phyloP scores from a whole-genome alignment of 2,329 filamentous ascomycete species.

The Oidium heveae region DNA sequence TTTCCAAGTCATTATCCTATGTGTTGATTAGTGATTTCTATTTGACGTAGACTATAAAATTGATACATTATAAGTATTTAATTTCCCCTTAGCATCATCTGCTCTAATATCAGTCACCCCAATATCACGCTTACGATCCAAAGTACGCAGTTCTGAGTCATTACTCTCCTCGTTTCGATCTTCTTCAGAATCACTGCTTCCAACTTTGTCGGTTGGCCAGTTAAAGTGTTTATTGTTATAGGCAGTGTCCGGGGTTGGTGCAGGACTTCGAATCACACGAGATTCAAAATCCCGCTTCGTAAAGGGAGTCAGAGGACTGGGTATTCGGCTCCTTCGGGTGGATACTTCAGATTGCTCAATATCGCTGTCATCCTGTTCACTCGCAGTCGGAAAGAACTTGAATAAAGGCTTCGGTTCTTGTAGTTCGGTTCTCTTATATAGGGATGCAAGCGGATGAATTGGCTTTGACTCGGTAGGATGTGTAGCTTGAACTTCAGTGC shows the following conservation, averaged over 20 bases:
- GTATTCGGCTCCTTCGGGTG: slow-evolving; percentile 19
- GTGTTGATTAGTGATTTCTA: not conserved
- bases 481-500: slow-evolving; percentile 9
- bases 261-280: slow-evolving; percentile 58
- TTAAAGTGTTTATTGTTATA: slow-evolving; percentile 40
- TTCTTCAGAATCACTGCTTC: slow-evolving; percentile 14
- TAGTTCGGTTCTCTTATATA: slow-evolving; percentile 53
- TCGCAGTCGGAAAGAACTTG: slow-evolving; percentile 46
- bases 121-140: slow-evolving; percentile 1
- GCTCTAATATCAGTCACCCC: slow-evolving; percentile 1
- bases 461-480: slow-evolving; percentile 2
- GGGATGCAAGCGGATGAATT: slow-evolving; percentile 69
- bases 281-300: slow-evolving; percentile 54
- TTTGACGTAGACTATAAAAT: not conserved
- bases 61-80: not conserved
- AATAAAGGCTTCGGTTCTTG: slow-evolving; percentile 29
- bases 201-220: slow-evolving; percentile 23
- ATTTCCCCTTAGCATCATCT: slow-evolving; percentile 3
- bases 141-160: slow-evolving; percentile 3
- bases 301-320: slow-evolving; percentile 54
- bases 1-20: too few relatives aligned
- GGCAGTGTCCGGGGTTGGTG: slow-evolving; percentile 84
- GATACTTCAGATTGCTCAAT: slow-evolving; percentile 1
- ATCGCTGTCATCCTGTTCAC: slow-evolving; percentile 20
- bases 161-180: slow-evolving; percentile 17